Percentiles rank a stretch among this genome's conserved stretches.
These are phyloP conservation scores for Mycena sp. DNA, from an alignment of 1,284 basidiomycete genomes.

Conservation along the genomic window DNA sequence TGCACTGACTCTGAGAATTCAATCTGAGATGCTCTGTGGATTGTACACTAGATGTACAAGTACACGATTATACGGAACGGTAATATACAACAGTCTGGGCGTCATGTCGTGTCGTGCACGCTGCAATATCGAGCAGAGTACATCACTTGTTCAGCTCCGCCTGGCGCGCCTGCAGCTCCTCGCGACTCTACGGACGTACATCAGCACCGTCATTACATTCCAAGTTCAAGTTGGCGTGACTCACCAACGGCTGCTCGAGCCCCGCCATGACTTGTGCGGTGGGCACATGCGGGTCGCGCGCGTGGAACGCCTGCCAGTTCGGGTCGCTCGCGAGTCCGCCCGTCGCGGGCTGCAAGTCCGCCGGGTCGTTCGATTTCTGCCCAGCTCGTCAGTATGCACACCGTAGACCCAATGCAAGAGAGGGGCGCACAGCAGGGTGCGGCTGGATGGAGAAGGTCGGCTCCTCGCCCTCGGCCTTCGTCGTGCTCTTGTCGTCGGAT, in stretches of 20 bases:
- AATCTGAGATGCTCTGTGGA: too few relatives aligned
- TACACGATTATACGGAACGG: slow-evolving; percentile 13
- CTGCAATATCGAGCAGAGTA: too few relatives aligned
- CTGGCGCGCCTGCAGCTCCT: slow-evolving; percentile 71
- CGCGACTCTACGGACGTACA: slow-evolving; percentile 43
- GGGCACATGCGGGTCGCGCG: slow-evolving; percentile 55
- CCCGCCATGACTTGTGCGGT: slow-evolving; percentile 36
- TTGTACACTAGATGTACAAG: slow-evolving; percentile 11
- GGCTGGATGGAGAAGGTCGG: slow-evolving; percentile 55
- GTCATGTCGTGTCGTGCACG: neutral
- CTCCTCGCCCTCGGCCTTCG: slow-evolving; percentile 33
- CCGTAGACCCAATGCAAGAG: neutral
- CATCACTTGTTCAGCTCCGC: slow-evolving; percentile 42
- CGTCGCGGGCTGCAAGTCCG: slow-evolving; percentile 52
- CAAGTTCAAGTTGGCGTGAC: slow-evolving; percentile 8
- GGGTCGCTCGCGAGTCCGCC: slow-evolving; percentile 49
- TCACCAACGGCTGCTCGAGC: slow-evolving; percentile 35
- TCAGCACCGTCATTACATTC: neutral
- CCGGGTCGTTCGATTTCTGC: slow-evolving; percentile 61
- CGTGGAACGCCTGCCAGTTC: slow-evolving; percentile 47
- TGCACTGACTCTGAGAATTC: too few relatives aligned
- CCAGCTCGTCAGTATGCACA: neutral
- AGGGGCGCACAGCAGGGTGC: slow-evolving; percentile 58
- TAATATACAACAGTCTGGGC: slow-evolving; percentile 2
- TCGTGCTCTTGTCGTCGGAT: slow-evolving; percentile 8